Conservation (phyloP, 2,329 filamentous ascomycete genomes). For the Sporothrix euskadiensis region DNA sequence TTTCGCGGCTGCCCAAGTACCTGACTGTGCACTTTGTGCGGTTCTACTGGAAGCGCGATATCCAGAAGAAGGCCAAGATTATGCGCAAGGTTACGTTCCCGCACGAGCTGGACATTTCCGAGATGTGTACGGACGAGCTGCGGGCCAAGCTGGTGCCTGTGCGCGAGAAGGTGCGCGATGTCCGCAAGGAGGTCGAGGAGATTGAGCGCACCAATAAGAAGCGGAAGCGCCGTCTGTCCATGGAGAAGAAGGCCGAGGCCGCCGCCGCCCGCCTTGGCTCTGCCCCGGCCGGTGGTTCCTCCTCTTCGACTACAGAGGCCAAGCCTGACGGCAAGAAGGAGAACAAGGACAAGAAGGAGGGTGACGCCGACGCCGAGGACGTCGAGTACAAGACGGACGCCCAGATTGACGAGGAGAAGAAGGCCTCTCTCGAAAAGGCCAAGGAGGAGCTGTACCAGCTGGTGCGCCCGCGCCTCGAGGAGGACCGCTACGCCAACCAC, state of each 20-base stretch:
- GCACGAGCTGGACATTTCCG: conserved; percentile 85
- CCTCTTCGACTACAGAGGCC: conserved; percentile 40
- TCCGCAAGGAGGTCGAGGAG: conserved; percentile 93
- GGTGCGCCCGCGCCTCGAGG: conserved; percentile 70
- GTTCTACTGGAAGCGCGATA: conserved; percentile 96
- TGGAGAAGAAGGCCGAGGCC: conserved; percentile 46
- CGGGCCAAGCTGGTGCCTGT: conserved; percentile 81
- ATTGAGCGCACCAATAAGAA: conserved; percentile 88
- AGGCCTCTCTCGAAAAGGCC: conserved; percentile 69
- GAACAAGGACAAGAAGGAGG: conserved; percentile 42
- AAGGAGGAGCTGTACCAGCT: conserved; percentile 86
- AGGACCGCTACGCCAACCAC: conserved; percentile 83
- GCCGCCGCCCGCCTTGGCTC: conserved; percentile 13
- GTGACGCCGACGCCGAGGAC: conserved; percentile 70
- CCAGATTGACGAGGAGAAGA: conserved; percentile 83
- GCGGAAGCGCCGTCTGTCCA: conserved; percentile 64
- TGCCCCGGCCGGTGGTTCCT: conserved; percentile 39
- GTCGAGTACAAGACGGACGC: conserved; percentile 89
- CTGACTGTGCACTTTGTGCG: conserved; percentile 95
- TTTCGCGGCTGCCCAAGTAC: conserved; percentile 89
- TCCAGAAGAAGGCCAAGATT: conserved; percentile 98
- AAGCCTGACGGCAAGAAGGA: conserved; percentile 41
- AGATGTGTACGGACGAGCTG: conserved; percentile 92
- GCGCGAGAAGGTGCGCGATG: conserved; percentile 92
- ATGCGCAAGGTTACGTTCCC: conserved; percentile 98